A percentile compares a stretch with the other conserved stretches of the same genome.
phyloP scores from a whole-genome alignment of 331 rosid species.

The Stylosanthes scabra region DNA sequence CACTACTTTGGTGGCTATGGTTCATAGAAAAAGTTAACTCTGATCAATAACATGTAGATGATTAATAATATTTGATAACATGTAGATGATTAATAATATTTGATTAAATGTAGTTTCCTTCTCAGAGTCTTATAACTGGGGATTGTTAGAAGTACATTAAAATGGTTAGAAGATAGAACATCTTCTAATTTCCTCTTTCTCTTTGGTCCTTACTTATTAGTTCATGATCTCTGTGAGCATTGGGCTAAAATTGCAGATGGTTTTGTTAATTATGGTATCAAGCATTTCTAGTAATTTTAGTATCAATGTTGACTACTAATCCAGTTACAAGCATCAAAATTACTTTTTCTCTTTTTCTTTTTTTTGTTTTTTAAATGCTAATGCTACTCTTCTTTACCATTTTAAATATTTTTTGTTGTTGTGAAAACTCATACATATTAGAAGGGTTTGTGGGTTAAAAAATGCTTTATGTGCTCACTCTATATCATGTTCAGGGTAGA shows the following conservation, averaged over 20 bases:
- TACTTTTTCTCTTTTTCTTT: not conserved
- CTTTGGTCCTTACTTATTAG: not conserved
- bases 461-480: too few species aligned
- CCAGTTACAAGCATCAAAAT: conserved; percentile 7
- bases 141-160: not conserved
- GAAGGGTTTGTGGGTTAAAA: too few species aligned
- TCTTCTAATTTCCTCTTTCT: too few species aligned
- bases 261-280: not conserved
- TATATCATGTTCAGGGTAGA: too few species aligned
- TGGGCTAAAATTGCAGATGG: not conserved
- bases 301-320: not conserved
- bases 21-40: conserved; percentile 5
- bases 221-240: not conserved
- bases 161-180: not conserved
- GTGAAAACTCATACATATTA: conserved; percentile 40
- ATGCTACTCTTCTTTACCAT: conserved; percentile 7
- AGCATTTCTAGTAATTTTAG: not conserved
- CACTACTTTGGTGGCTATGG: not conserved
- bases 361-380: not conserved
- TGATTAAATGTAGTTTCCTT: conserved; percentile 11
- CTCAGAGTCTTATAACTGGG: conserved; percentile 17
- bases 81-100: conserved; percentile 3
- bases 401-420: not conserved
- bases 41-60: not conserved
- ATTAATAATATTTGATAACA: too few species aligned